These are phyloP conservation scores for Trichoderma endophyticum DNA, from an alignment of 2,329 filamentous ascomycete species.

Conservation along the genomic window DNA sequence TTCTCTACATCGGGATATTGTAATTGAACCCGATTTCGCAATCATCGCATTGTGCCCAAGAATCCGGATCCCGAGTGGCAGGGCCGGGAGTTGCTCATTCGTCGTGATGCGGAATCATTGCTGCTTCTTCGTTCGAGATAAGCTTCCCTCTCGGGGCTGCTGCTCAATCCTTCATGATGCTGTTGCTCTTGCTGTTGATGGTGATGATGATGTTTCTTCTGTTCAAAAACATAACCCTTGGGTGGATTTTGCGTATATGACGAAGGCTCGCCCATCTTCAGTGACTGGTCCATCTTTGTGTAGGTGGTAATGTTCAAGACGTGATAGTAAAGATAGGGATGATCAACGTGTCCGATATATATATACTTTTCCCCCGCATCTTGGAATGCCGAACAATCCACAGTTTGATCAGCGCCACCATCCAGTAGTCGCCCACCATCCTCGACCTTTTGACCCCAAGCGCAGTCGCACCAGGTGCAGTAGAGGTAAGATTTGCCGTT, in stretches of 20 bases:
- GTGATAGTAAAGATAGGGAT: background rate
- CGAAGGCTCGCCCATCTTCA: background rate
- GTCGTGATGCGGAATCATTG: constrained; percentile 3
- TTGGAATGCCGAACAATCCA: constrained; percentile 7
- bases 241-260: background rate
- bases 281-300: background rate
- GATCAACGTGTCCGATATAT: background rate
- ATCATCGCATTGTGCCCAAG: constrained; percentile 18
- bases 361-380: background rate
- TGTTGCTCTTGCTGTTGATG: background rate
- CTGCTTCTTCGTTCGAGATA: background rate
- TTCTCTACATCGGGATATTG: background rate
- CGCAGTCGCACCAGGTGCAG: background rate
- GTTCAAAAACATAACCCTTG: background rate
- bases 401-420: constrained; percentile 4
- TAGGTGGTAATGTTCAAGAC: background rate
- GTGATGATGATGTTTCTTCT: background rate
- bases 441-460: background rate
- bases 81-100: constrained; percentile 2
- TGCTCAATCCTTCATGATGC: background rate
- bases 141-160: constrained; percentile 2
- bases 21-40: background rate
- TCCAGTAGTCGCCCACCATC: background rate
- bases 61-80: constrained; percentile 13
- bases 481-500: background rate